Base-by-base conservation (phyloP, 352 stramenopile species). In the Phytophthora sansomeana region DNA sequence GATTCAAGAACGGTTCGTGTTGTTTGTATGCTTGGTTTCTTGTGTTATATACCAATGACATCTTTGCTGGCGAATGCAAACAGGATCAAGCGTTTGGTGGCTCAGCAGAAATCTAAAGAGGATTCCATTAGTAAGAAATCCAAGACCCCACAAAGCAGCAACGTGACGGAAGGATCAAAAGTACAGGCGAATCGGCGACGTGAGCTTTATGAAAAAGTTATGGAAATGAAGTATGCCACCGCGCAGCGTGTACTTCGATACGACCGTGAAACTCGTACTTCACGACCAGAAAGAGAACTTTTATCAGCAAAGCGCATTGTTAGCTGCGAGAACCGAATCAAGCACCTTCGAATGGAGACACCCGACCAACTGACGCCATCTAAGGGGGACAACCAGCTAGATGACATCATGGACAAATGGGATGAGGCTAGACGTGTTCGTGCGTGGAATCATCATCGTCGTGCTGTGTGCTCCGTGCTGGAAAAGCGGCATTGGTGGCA, bases 401-500 rank as follows among this genome's bases (percentile, higher is more conserved):
- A 14, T 19, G 9, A 58, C 8, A 30, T 43, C 41, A 63, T 74
- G 49, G 63, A 51, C 5, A 57, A 48, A 26, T 77, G 64, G 68
- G 52, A 54, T 41, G 5, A 53, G 21, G 24, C 41, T 21, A 56
- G 77, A 48, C 77, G 77, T 21, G 56, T 49, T 11, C 24, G 32
- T 0, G 80, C 80, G 0, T 92, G 78, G 81, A 59, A 68, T 10
- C 50, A 72, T 33, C 83, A 92, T 42, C 47, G 52, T 11, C 51
- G 58, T 6, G 54, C 74, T 5, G 36, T 92, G 1, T 44, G 69
- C 4, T 70, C 68, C 33, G 67, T 81, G 8, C 38, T 80, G 17
- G 43, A 65, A 9, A 82, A 83, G 24, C 36, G 56, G 0, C 58
- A 80, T 47, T 91, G 81, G 81, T 87, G 72, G 60, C 65, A 87